Percentiles rank a stretch among this genome's conserved stretches.
Conservation (phyloP, 345 rosid genomes). For the Populus alba region DNA sequence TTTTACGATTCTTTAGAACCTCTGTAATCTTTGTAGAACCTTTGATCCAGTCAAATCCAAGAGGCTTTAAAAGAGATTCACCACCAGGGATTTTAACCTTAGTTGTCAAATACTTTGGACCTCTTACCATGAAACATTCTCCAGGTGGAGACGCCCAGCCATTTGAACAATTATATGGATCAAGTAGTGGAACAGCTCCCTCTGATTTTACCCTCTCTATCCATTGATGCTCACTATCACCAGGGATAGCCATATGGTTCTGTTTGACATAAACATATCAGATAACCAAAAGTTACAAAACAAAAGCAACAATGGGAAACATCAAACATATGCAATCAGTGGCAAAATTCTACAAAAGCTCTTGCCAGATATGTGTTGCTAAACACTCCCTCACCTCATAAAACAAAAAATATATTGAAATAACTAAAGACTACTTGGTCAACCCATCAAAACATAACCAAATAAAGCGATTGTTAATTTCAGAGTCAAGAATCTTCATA, state of each 20-base stretch:
- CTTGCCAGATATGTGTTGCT: not conserved
- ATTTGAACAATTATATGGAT: constrained; percentile 56
- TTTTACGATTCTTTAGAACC: constrained; percentile 49
- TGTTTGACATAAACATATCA: constrained; percentile 11
- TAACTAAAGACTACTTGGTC: not conserved
- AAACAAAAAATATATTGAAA: too few species aligned
- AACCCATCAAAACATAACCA: not conserved
- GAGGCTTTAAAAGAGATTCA: constrained; percentile 69
- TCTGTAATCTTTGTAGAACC: constrained; percentile 59
- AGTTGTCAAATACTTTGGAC: constrained; percentile 72
- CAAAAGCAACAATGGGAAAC: not conserved
- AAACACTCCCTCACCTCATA: not conserved
- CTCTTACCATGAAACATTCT: constrained; percentile 74
- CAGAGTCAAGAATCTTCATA: not conserved
- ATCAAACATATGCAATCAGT: not conserved
- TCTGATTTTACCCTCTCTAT: constrained; percentile 62
- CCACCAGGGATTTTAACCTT: constrained; percentile 73
- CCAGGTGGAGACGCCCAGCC: constrained; percentile 91
- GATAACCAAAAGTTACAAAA: not conserved
- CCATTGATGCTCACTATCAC: constrained; percentile 56
- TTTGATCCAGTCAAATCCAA: constrained; percentile 90
- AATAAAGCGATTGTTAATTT: not conserved
- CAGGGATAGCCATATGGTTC: constrained; percentile 45
- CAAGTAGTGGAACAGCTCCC: constrained; percentile 76
- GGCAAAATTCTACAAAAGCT: not conserved